Conservation (phyloP, 2,329 filamentous ascomycete genomes). For the Colletotrichum filicis region DNA sequence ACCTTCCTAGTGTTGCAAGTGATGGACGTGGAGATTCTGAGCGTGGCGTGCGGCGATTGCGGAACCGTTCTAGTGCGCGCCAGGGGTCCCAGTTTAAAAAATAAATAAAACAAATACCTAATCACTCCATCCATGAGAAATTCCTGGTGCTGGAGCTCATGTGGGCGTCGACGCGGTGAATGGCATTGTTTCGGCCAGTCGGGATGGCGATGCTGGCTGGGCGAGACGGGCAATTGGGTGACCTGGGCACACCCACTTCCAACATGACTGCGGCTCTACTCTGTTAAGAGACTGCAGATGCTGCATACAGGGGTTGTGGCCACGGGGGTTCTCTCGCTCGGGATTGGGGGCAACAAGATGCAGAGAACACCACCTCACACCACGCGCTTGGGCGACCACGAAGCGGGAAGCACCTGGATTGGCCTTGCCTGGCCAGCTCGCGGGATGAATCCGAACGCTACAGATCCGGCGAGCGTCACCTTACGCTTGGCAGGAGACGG, state of each 20-base stretch:
- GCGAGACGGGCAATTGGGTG: conserved; percentile 19
- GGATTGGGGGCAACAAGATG: not conserved
- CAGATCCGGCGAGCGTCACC: not conserved
- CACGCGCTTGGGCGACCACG: not conserved
- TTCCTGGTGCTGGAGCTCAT: conserved; percentile 5
- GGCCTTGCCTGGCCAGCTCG: not conserved
- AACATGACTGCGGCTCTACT: not conserved
- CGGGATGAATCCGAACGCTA: not conserved
- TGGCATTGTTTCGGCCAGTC: conserved; percentile 31
- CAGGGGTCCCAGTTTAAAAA: conserved; percentile 1
- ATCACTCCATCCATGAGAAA: not conserved
- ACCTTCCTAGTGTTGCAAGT: conserved; percentile 25
- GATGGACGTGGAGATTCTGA: conserved; percentile 21
- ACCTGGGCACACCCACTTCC: conserved; percentile 23
- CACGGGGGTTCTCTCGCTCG: conserved; percentile 1
- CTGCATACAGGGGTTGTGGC: conserved; percentile 10
- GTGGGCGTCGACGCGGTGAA: conserved; percentile 26
- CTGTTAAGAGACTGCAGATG: conserved; percentile 7
- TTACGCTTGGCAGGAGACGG: not conserved
- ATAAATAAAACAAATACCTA: not conserved
- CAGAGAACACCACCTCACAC: not conserved
- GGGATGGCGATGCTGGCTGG: conserved; percentile 14
- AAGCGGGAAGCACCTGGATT: not conserved
- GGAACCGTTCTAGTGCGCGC: conserved; percentile 12
- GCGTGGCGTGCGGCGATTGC: conserved; percentile 27